Percentiles rank a stretch among this genome's conserved stretches.
Evolutionary conservation across 345 rosid species (phyloP).

Genomic region (Brassica nigra): DNA sequence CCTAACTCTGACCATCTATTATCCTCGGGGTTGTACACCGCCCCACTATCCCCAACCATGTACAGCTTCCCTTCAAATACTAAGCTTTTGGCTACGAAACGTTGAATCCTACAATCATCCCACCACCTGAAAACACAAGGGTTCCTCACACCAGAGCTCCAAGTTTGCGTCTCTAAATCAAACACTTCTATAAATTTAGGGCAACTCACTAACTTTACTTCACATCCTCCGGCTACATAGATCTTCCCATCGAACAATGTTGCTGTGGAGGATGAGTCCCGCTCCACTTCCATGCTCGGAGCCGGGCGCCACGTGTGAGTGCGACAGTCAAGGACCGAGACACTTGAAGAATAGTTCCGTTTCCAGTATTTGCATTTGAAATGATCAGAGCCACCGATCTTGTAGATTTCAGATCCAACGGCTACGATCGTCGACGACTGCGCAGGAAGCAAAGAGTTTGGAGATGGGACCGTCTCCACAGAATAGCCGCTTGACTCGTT

Average conservation of each 20-base stretch:
- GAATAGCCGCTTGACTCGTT: neutral
- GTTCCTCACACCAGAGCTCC: neutral
- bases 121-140: neutral
- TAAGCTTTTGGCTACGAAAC: neutral
- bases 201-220: neutral
- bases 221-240: conserved; percentile 8
- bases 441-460: conserved; percentile 25
- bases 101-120: neutral
- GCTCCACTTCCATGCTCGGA: neutral
- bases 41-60: neutral
- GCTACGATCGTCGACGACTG: conserved; percentile 50
- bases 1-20: neutral
- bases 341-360: conserved; percentile 33
- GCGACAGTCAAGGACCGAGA: conserved; percentile 41
- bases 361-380: neutral
- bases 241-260: conserved; percentile 15
- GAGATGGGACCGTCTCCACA: neutral
- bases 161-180: neutral
- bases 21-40: neutral
- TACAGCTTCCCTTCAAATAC: conserved; percentile 1
- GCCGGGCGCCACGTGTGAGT: conserved; percentile 8
- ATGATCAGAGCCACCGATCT: conserved; percentile 54
- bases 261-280: neutral
- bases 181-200: neutral
- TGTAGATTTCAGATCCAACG: conserved; percentile 54